Base-by-base conservation (phyloP, 2,329 filamentous ascomycete genomes). In the Herpotrichia juniperi region DNA sequence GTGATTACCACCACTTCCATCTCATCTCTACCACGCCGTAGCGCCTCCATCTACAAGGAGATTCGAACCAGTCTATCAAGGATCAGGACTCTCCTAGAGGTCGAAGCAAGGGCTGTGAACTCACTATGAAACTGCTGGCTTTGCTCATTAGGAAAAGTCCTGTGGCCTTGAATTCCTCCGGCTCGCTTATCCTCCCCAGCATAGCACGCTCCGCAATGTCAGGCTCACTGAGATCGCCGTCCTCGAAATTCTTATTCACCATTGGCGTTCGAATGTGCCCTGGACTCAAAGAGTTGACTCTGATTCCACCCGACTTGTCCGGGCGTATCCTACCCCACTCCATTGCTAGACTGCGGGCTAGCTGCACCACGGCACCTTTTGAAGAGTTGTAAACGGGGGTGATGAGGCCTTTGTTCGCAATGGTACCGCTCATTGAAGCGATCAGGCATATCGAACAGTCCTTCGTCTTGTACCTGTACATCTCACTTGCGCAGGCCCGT, bases 131-230 rank as follows among this genome's bases (percentile, higher is more conserved):
- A 48, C 66, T 71, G 46, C 70, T 72, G 8, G 66, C 71, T 8
- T 61, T 53, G 49, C 69, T 72, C 32, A 74, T 48, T 53, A 74
- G 56, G 51, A 74, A 74, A 35, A 74, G 22, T 0, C 62, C 70
- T 2, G 58, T 68, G 4, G 65, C 66, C 50, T 70, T 71, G 54
- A 68, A 74, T 48, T 73, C 72, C 46, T 73, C 70, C 0, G 71
- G 67, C 14, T 31, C 62, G 37, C 64, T 68, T 32, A 74, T 46
- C 46, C 70, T 51, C 1, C 68, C 86, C 42, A 96, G 79, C 90
- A 96, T 94, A 73, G 92, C 96, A 73, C 92, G 87, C 62, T 83
- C 85, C 32, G 89, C 84, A 91, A 91, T 96, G 56, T 86, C 81
- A 21, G 66, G 62, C 30, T 64, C 68, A 0, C 89, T 88, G 54